These are phyloP conservation scores for Eutrema salsugineum DNA, from an alignment of 441 rosid species.

Conservation along the genomic window DNA sequence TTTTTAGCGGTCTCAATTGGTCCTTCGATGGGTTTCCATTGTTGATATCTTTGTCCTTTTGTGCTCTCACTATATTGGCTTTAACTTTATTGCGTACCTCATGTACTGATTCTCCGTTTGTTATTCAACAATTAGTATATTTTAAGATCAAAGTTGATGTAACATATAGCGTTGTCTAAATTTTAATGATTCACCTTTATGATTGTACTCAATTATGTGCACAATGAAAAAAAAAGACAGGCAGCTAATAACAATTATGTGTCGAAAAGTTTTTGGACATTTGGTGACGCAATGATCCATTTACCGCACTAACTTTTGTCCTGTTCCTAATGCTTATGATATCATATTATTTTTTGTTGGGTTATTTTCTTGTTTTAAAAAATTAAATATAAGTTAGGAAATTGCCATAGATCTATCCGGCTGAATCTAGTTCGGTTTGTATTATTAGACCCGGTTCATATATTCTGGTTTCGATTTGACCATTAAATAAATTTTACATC, in stretches of 20 bases:
- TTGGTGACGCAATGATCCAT: slow-evolving; percentile 12
- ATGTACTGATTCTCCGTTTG: neutral
- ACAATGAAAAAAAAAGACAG: neutral
- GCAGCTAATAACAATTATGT: slow-evolving; percentile 15
- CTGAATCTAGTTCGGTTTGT: neutral
- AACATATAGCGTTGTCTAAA: neutral
- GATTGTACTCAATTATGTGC: neutral
- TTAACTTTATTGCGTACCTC: slow-evolving; percentile 18
- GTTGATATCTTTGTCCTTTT: slow-evolving; percentile 24
- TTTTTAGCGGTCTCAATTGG: neutral
- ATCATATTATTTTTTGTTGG: neutral
- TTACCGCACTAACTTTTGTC: slow-evolving; percentile 15
- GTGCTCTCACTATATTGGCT: slow-evolving; percentile 6
- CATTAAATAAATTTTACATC: neutral
- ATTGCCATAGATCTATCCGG: neutral
- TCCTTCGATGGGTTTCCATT: slow-evolving; percentile 18
- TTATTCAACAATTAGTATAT: too few species aligned
- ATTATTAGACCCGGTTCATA: neutral
- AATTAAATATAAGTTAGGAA: neutral
- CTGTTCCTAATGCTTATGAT: slow-evolving; percentile 7
- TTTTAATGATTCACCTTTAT: neutral
- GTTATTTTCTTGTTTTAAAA: neutral
- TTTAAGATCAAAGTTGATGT: slow-evolving; percentile 16
- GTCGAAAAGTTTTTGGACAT: slow-evolving; percentile 16
- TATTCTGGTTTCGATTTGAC: neutral